A percentile compares a stretch with the other conserved stretches of the same genome.
These are phyloP conservation scores for Luzula sylvatica DNA, from an alignment of 176 grass and related monocot species.

Conservation along the genomic window DNA sequence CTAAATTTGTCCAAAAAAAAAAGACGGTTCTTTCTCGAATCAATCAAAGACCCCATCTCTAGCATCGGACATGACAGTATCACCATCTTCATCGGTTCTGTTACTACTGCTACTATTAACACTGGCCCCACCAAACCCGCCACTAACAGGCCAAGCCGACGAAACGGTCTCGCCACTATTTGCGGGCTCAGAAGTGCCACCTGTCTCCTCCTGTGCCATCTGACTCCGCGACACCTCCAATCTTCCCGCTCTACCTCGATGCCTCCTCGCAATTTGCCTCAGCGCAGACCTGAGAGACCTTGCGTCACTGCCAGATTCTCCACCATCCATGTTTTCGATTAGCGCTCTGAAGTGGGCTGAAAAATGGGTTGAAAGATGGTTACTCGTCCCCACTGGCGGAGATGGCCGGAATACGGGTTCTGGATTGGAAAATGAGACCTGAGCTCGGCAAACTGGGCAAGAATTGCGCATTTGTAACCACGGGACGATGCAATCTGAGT, in stretches of 20 bases:
- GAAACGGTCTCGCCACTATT: constrained; percentile 60
- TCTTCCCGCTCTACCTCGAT: neutral
- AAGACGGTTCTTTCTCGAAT: no score
- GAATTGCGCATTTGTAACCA: constrained; percentile 82
- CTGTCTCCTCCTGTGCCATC: constrained; percentile 48
- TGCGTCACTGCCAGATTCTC: neutral
- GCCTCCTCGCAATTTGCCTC: constrained; percentile 24
- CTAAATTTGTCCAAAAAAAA: no score
- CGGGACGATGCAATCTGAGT: constrained; percentile 65
- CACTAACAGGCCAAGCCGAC: constrained; percentile 39
- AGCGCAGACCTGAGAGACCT: constrained; percentile 11
- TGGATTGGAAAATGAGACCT: constrained; percentile 23
- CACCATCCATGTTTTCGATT: constrained; percentile 4
- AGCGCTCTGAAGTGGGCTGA: constrained; percentile 20
- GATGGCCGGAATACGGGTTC: neutral
- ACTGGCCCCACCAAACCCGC: neutral
- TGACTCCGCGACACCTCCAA: constrained; percentile 41
- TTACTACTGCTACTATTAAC: neutral
- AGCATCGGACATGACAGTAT: constrained; percentile 44
- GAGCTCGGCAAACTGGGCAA: constrained; percentile 80
- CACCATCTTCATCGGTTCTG: constrained; percentile 28
- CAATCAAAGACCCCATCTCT: constrained; percentile 9
- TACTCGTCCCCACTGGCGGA: neutral
- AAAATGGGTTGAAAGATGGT: constrained; percentile 29
- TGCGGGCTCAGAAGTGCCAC: constrained; percentile 32